These are phyloP conservation scores for Cymbopogon citratus DNA, from an alignment of 176 grass and related monocot species.

Conservation along the genomic window DNA sequence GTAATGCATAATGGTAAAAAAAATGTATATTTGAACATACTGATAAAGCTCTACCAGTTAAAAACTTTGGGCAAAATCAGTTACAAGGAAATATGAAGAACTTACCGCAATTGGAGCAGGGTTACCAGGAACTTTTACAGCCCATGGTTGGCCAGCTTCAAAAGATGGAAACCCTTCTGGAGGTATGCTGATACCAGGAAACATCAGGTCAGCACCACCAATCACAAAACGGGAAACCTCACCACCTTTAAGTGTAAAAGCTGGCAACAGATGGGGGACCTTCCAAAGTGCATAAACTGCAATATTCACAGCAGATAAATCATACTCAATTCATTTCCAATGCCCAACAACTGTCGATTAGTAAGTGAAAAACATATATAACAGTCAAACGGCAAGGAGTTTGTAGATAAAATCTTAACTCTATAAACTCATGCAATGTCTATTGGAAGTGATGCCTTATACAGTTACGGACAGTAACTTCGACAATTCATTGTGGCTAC, in stretches of 20 bases:
- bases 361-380: not conserved
- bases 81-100: constrained; percentile 11
- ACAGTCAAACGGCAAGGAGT: not conserved
- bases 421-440: not conserved
- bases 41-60: constrained; percentile 12
- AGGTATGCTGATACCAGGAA: constrained; percentile 78
- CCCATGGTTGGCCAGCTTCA: constrained; percentile 77
- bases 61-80: not conserved
- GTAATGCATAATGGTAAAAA: not conserved
- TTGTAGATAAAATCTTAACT: not conserved
- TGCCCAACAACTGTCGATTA: not conserved
- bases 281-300: constrained; percentile 96
- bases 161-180: constrained; percentile 81
- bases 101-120: constrained; percentile 88
- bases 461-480: not conserved
- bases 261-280: constrained; percentile 71
- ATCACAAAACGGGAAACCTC: constrained; percentile 78
- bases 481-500: not conserved
- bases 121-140: constrained; percentile 88
- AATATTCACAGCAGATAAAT: constrained; percentile 28
- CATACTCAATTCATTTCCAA: constrained; percentile 12
- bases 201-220: constrained; percentile 96
- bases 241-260: constrained; percentile 87
- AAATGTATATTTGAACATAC: constrained; percentile 9
- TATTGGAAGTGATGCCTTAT: not conserved